Evolutionary conservation across 495 filamentous ascomycete species (phyloP).

Genomic region (Tuber melanosporum): DNA sequence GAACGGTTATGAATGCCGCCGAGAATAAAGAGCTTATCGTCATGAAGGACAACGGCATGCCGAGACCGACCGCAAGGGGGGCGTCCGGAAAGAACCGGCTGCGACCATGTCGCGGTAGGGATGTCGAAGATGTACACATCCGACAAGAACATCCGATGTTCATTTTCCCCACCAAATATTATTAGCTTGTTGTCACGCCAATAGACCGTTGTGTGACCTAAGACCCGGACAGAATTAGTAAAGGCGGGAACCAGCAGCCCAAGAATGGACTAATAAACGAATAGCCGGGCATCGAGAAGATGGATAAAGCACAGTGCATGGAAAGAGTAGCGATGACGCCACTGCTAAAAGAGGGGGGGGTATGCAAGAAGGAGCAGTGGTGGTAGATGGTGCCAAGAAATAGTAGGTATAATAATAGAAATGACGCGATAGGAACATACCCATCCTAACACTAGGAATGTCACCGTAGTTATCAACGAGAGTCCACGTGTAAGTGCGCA

Average conservation of each 20-base stretch:
- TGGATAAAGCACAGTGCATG: background rate
- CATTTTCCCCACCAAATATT: conserved; percentile 95
- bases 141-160: conserved; percentile 88
- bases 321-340: background rate
- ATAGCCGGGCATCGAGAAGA: background rate
- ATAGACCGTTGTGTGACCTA: conserved; percentile 90
- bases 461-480: conserved; percentile 97
- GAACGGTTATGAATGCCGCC: conserved; percentile 79
- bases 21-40: conserved; percentile 91
- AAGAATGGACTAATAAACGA: background rate
- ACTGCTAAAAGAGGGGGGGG: background rate
- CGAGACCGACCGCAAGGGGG: conserved; percentile 82
- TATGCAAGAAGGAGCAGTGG: background rate
- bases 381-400: conserved; percentile 17
- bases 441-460: conserved; percentile 96
- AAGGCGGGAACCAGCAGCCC: conserved; percentile 3
- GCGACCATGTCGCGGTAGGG: conserved; percentile 85
- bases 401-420: conserved; percentile 9
- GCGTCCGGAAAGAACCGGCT: conserved; percentile 74
- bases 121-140: conserved; percentile 95
- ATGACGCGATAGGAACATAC: conserved; percentile 49
- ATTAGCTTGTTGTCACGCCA: conserved; percentile 91
- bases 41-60: conserved; percentile 88
- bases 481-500: conserved; percentile 82
- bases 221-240: conserved; percentile 15